Percentiles rank a stretch among this genome's conserved stretches.
Conservation (phyloP, 2,329 filamentous ascomycete genomes). For the Colletotrichum zoysiae region DNA sequence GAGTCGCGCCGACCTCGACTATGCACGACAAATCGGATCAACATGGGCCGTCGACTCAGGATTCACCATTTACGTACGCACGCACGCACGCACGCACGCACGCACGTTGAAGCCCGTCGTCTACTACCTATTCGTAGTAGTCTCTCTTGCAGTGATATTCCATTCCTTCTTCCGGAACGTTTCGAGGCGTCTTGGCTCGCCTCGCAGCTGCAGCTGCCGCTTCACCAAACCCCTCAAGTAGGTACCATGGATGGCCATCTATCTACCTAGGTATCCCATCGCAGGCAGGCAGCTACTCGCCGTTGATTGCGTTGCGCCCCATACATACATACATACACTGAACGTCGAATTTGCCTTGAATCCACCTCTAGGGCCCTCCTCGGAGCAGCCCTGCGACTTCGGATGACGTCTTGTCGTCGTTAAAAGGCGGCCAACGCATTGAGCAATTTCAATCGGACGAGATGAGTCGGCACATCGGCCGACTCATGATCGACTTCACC, state of each 20-base stretch:
- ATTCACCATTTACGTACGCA: too few relatives aligned
- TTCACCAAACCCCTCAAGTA: slow-evolving; percentile 18
- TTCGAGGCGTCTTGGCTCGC: slow-evolving; percentile 36
- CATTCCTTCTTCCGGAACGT: slow-evolving; percentile 36
- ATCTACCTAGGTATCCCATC: not conserved
- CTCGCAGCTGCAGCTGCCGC: slow-evolving; percentile 17
- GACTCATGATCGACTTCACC: slow-evolving; percentile 32
- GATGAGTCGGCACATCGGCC: slow-evolving; percentile 32
- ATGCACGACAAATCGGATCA: slow-evolving; percentile 4
- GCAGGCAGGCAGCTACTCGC: slow-evolving; percentile 19
- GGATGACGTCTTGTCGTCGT: slow-evolving; percentile 37
- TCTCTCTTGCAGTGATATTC: slow-evolving; percentile 6
- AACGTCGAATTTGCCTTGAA: slow-evolving; percentile 14
- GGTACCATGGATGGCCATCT: not conserved
- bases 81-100: not conserved
- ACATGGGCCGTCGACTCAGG: slow-evolving; percentile 17
- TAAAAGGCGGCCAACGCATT: slow-evolving; percentile 33
- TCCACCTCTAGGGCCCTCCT: not conserved
- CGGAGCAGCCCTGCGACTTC: slow-evolving; percentile 17
- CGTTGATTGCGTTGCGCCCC: slow-evolving; percentile 10
- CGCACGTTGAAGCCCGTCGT: not conserved
- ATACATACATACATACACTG: slow-evolving; percentile 1
- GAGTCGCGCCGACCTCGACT: slow-evolving; percentile 3
- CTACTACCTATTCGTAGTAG: too few relatives aligned
- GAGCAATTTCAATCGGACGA: slow-evolving; percentile 39